Evolutionary conservation across 495 filamentous ascomycete genomes (phyloP), one percentile per base, ranked within the genome.

Genomic region (Gamarada debralockiae): DNA sequence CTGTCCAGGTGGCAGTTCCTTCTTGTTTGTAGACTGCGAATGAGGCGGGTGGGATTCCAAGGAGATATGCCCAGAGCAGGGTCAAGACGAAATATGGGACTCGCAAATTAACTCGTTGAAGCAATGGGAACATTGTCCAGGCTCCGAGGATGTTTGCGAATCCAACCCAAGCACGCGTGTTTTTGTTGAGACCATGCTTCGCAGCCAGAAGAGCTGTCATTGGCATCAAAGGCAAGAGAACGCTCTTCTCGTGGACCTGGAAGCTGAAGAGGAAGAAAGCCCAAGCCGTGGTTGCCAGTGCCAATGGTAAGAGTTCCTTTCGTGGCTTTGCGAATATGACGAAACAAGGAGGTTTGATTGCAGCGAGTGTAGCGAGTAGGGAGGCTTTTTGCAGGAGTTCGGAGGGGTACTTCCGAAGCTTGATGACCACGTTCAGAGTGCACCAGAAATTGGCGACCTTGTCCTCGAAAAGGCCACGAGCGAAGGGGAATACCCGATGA

Each of bases 371-470:
- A 4, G 86, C 80, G 9, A 81, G 63, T 9, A 96, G 79, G 37
- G 92, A 87, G 3, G 80, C 78, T n/a, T 80, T 79, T 64, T 96
- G 89, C 18, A 97, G 76, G 10, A 89, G 57, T 3, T 76, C 72
- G 12, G 78, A 55, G 7, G 84, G 81, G 41, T 86, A 89, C 37
- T 81, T 71, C 52, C 85, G 78, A 34, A 97, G 79, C 70, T 97
- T 98, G 70, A 95, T 75, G 42, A 92, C 73, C 0, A 92, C 83
- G 67, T 97, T 92, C 45, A 91, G 72, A 13, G 90, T 84, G 65
- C 93, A 98, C 93, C 93, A 98, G 61, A 96, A 82, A 60, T 98
- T 98, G 55, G 93, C 93, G 27, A 98, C 93, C 67, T 98, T 98
- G 72, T 97, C 93, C 72, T 98, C 93, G 63, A 97, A 98, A 23